Conservation (phyloP, 441 rosid species). For the Syzygium syzygioides region DNA sequence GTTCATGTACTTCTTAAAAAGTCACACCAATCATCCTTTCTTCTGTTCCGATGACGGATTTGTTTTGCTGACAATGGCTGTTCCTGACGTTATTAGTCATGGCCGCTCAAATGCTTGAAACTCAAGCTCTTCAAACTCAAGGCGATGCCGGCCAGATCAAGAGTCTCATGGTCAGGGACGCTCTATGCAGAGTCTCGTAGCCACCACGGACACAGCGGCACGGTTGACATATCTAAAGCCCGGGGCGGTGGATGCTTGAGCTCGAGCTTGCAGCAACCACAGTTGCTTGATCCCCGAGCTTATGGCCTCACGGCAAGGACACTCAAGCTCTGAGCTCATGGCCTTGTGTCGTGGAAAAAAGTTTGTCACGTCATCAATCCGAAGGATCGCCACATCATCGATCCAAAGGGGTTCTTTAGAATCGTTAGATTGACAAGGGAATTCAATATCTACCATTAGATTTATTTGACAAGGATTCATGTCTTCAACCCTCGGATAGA, state of each 20-base stretch:
- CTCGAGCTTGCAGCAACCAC: not conserved
- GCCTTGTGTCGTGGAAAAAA: not conserved
- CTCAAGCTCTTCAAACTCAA: not conserved
- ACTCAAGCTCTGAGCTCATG: not conserved
- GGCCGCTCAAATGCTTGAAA: not conserved
- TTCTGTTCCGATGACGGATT: not conserved
- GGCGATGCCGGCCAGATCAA: not conserved
- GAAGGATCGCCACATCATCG: too few relatives aligned
- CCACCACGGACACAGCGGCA: not conserved
- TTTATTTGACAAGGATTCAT: too few relatives aligned
- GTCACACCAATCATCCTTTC: accelerated
- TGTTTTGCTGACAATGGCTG: not conserved
- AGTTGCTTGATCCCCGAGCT: too few relatives aligned
- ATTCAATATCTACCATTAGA: too few relatives aligned
- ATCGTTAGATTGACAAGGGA: too few relatives aligned
- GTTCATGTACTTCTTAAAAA: not conserved
- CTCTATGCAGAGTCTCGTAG: not conserved
- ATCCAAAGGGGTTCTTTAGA: too few relatives aligned
- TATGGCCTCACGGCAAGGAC: not conserved
- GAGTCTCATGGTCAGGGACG: not conserved
- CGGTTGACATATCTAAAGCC: not conserved
- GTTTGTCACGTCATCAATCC: too few relatives aligned
- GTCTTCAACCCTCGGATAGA: too few relatives aligned
- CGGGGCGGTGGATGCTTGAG: not conserved
- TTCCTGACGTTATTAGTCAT: not conserved